phyloP scores from a whole-genome alignment of 2,329 filamentous ascomycete species.

The Celoporthe dispersa region DNA sequence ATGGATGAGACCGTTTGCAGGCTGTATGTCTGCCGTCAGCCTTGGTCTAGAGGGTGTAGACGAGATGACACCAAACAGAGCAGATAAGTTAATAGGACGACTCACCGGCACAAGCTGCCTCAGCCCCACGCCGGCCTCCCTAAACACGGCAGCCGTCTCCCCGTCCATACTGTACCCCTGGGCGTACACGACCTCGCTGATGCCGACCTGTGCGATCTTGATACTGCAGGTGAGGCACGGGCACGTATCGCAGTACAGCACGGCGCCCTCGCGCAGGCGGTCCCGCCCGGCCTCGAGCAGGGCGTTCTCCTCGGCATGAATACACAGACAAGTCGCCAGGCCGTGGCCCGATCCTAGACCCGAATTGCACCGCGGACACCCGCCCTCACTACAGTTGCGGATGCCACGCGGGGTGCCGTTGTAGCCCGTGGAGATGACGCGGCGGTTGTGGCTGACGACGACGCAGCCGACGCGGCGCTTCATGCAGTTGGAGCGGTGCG shows the following conservation, averaged over 20 bases:
- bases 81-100: conserved; percentile 31
- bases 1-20: conserved; percentile 67
- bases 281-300: conserved; percentile 92
- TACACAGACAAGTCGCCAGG: conserved; percentile 86
- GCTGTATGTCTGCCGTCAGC: conserved; percentile 45
- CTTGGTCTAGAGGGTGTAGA: too few species aligned
- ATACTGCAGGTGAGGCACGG: conserved; percentile 97
- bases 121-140: conserved; percentile 80
- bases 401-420: conserved; percentile 94
- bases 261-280: conserved; percentile 78
- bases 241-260: conserved; percentile 94
- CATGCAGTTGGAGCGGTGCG: conserved; percentile 95
- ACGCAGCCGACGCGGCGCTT: conserved; percentile 95
- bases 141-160: conserved; percentile 80
- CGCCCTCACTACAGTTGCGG: conserved; percentile 89
- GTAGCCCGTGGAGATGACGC: conserved; percentile 91
- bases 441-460: conserved; percentile 77
- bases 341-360: conserved; percentile 71
- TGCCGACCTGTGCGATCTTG: conserved; percentile 97
- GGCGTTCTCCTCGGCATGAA: conserved; percentile 99
- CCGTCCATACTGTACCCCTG: conserved; percentile 94
- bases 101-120: conserved; percentile 86
- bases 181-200: conserved; percentile 92
- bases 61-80: neutral
- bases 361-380: conserved; percentile 85